Evolutionary conservation across 495 filamentous ascomycete species (phyloP).

Genomic region (Penicillium steckii): DNA sequence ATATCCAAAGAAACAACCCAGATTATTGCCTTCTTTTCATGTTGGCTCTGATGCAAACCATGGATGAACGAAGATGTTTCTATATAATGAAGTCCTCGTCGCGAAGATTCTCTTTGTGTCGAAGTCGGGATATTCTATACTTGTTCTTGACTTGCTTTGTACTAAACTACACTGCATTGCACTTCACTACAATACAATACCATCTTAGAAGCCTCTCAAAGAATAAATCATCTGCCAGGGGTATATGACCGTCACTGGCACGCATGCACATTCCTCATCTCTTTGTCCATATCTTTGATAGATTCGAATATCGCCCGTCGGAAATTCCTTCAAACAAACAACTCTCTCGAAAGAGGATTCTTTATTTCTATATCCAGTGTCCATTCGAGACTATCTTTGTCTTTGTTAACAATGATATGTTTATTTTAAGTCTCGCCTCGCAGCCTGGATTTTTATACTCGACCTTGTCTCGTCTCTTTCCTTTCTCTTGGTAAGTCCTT

Average conservation of each 20-base stretch:
- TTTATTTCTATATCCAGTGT: not conserved
- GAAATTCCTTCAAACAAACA: too few relatives aligned
- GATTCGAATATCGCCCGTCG: too few relatives aligned
- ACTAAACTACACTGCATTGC: too few relatives aligned
- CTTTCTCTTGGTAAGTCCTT: too few relatives aligned
- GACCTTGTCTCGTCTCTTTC: not conserved
- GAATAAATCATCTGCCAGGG: slow-evolving; percentile 26
- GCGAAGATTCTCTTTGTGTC: not conserved
- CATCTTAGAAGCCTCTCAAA: not conserved
- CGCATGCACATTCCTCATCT: not conserved
- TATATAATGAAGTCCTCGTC: not conserved
- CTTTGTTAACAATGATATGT: not conserved
- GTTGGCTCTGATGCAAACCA: too few relatives aligned
- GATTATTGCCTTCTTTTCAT: too few relatives aligned
- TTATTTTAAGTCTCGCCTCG: not conserved
- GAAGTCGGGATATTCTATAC: not conserved
- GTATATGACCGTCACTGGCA: slow-evolving; percentile 30
- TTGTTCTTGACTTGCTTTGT: too few relatives aligned
- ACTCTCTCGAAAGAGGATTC: too few relatives aligned
- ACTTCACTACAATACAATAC: too few relatives aligned
- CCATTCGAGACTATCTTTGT: too few relatives aligned
- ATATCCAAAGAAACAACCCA: not conserved
- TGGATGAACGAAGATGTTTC: not conserved
- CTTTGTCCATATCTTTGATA: too few relatives aligned
- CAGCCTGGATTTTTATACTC: not conserved